Base-by-base conservation (phyloP, 352 stramenopile species). In the Globisporangium solare region DNA sequence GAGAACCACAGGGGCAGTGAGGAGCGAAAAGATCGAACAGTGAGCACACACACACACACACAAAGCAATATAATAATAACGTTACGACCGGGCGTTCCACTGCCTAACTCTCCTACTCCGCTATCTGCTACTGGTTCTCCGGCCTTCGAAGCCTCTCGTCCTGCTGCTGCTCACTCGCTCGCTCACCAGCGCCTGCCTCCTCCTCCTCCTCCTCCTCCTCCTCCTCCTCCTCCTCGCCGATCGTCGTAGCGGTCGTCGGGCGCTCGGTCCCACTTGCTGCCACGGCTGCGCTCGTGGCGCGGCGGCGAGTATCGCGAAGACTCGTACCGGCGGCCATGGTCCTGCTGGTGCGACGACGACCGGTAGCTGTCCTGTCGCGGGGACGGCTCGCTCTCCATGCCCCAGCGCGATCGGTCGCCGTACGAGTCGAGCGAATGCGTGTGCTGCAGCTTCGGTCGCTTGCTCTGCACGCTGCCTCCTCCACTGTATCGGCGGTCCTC, bases 361-460 rank as follows among this genome's bases (percentile, higher is more conserved):
- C 27, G 4, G 27, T 35, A 35, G 47, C 24, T 40, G 39, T 45
- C 54, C n/a, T 67, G 58, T 63, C 45, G 40, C 61, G n/a, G n/a
- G n/a, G n/a, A n/a, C n/a, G 52, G 27, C 27, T 70, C 68, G 10
- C 57, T 66, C 42, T 35, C 27, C 27, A 35, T 35, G 5, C 4
- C 5, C 27, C 27, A 35, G 4, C 27, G 27, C 3, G 27, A 35
- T 6, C 27, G 6, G 27, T 35, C 5, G 5, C 27, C 27, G 5
- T 35, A 35, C 3, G 64, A 64, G 35, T 79, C 78, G 60, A 82
- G 63, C 48, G 76, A 88, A 56, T 88, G 76, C 46, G 78, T 72
- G 40, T 91, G 80, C 41, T 82, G 58, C 27, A 91, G 65, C 60
- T 83, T 84, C 5, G 74, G 61, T 8, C 80, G 70, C 67, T 90